Base-by-base conservation (phyloP, 768 basidiomycete genomes). In the Gautieria morchelliformis region DNA sequence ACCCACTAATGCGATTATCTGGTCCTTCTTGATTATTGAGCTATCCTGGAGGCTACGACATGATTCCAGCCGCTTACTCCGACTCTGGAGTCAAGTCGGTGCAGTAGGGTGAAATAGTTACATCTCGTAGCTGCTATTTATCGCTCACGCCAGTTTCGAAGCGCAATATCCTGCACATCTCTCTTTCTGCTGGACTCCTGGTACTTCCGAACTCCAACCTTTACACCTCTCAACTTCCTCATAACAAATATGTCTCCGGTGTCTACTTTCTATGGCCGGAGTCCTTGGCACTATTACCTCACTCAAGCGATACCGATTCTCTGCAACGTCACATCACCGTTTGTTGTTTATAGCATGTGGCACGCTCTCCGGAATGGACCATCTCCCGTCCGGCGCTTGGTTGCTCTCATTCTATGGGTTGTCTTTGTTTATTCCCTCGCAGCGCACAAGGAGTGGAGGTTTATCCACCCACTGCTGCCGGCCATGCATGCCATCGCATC, bases 381-480 rank as follows among this genome's bases (percentile, higher is more conserved):
- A 59, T 56, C 50, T 52, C 24, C 50, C 27, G 45, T 77, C 24
- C 69, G 63, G 44, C 73, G 71, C 19, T 75, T 92, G 65, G 68
- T 82, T 0, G 71, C 69, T 3, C 70, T 75, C 24, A 62, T 86
- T 1, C 60, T 72, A 19, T 91, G 88, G 85, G 83, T 86, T 0
- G 67, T 85, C 32, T 64, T 65, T 2, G 67, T 87, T 6, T 93
- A 90, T 67, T 97, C 95, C 8, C 60, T 87, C 3, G 77, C 88
- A 1, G 85, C 87, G 1, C 96, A 99, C 73, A 98, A 98, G 65
- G 96, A 99, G 75, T 97, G 93, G 93, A 79, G 96, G 8, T 98
- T 99, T 72, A 73, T 98, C 7, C 94, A 97, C 62, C 93, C 95
- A 0, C 68, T 97, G 19, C 75, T 98, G 4, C 94, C 96, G 0